Conservation (phyloP, 2,329 filamentous ascomycete genomes). For the Phaeosphaeriaceae sp. region DNA sequence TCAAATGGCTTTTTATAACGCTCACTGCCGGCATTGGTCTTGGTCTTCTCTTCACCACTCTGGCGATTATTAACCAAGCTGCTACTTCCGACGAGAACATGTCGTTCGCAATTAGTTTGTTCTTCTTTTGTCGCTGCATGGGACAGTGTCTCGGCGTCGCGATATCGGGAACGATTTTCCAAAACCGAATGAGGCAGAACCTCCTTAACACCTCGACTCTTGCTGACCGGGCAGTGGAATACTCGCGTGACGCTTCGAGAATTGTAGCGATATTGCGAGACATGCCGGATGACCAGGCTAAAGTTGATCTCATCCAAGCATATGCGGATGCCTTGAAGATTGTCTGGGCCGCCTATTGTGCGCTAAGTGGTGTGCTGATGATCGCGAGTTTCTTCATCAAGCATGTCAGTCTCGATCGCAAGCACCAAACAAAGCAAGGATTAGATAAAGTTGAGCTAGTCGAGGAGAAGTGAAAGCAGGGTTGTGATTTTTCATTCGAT, state of each 20-base stretch:
- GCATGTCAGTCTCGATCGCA: too few relatives aligned
- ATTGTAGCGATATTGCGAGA: conserved; percentile 65
- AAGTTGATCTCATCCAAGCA: conserved; percentile 49
- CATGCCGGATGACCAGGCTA: conserved; percentile 58
- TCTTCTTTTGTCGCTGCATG: conserved; percentile 69
- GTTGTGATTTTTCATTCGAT: too few relatives aligned
- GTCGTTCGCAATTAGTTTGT: conserved; percentile 68
- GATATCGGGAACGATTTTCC: conserved; percentile 71
- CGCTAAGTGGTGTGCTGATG: conserved; percentile 58
- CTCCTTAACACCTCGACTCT: conserved; percentile 58
- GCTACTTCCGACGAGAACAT: conserved; percentile 63
- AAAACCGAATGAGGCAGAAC: conserved; percentile 66
- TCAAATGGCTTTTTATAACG: conserved; percentile 66
- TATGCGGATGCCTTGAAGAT: conserved; percentile 62
- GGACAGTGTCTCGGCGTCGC: conserved; percentile 72
- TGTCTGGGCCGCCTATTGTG: conserved; percentile 64
- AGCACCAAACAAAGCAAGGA: too few relatives aligned
- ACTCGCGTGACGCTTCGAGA: conserved; percentile 64
- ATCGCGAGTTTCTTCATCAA: conserved; percentile 61
- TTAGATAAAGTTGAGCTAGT: too few relatives aligned
- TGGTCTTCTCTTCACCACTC: conserved; percentile 69
- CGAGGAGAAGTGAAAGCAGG: too few relatives aligned
- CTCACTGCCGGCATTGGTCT: conserved; percentile 66
- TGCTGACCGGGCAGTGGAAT: conserved; percentile 55
- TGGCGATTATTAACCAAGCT: conserved; percentile 69